Evolutionary conservation across 306 rosid genomes (phyloP), one percentile per base, ranked within the genome.

Genomic region (Malus asiatica): DNA sequence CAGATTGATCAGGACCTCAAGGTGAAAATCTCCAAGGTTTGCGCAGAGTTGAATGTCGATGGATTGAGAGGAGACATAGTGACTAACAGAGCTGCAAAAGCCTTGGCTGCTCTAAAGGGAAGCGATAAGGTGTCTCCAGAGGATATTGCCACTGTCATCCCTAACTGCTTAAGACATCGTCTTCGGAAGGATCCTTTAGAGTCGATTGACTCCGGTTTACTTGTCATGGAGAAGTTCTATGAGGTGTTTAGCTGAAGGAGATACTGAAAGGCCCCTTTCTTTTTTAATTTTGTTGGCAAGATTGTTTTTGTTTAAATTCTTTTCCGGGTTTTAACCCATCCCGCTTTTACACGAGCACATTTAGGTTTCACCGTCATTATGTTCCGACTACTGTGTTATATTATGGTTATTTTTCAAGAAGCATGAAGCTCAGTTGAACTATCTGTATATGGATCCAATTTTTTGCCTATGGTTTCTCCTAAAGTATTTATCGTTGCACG

Each of bases 51-150:
- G 87, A 94, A 94, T 76, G 97, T 94, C 12, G 98, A 94, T 62
- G 97, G 98, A 76, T 83, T 94, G 85, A 87, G 98, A 86, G 98
- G 98, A 79, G 98, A 94, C 75, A 94, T 92, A 71, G 97, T 94
- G 58, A 80, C 92, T 52, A 92, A 94, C 60, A 86, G 98, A 76
- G 96, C 98, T 77, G 96, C 98, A 29, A 90, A 89, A 80, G 98
- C 97, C 46, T 84, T 94, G 72, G 96, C 98, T 75, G 83, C 98
- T 61, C 85, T 94, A 2, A 94, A 90, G 88, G 93, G 93, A 59
- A 94, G 88, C 74, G 96, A 83, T 63, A 79, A 74, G 66, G 98
- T 92, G 35, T 83, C 81, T 46, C 76, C 89, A 4, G 97, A 94
- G 78, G 98, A 94, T 83, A 80, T 94, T 78, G 97, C 98, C 23